Conservation (phyloP, 805 yeast genomes). For the Grigorovia humatica region DNA sequence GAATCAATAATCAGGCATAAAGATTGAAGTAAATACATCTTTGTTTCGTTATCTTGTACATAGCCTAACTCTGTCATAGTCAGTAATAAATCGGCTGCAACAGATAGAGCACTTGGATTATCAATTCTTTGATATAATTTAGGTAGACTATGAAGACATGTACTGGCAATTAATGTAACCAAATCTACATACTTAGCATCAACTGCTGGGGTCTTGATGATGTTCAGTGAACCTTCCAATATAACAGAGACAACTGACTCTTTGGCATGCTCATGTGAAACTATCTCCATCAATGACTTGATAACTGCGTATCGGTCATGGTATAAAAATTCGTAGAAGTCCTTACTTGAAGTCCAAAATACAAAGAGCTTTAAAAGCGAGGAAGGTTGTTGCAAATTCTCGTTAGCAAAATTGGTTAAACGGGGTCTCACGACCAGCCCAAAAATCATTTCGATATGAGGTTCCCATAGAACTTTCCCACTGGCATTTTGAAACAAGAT, state of each 20-base stretch:
- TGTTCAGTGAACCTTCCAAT: conserved; percentile 41
- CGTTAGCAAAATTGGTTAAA: conserved; percentile 55
- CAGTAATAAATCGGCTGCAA: conserved; percentile 41
- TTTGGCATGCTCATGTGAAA: conserved; percentile 50
- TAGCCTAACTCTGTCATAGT: conserved; percentile 48
- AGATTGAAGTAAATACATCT: conserved; percentile 43
- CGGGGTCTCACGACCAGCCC: conserved; percentile 50
- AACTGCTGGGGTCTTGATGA: conserved; percentile 35
- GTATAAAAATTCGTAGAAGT: conserved; percentile 42
- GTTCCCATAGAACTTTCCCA: conserved; percentile 44
- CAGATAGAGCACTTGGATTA: conserved; percentile 38
- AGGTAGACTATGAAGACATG: conserved; percentile 44
- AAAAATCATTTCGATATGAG: conserved; percentile 41
- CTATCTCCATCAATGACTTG: conserved; percentile 42
- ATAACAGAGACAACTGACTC: conserved; percentile 51
- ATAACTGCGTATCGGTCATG: conserved; percentile 47
- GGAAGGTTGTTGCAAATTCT: conserved; percentile 77
- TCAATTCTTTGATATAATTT: conserved; percentile 32
- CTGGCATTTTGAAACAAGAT: conserved; percentile 47
- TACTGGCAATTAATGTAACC: conserved; percentile 48
- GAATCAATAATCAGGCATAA: conserved; percentile 52
- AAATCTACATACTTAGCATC: conserved; percentile 39
- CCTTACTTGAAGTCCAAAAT: conserved; percentile 41
- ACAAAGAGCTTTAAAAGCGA: conserved; percentile 58
- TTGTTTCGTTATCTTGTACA: conserved; percentile 45